Base-by-base conservation (phyloP, 306 rosid species). In the Pyrus betulifolia region DNA sequence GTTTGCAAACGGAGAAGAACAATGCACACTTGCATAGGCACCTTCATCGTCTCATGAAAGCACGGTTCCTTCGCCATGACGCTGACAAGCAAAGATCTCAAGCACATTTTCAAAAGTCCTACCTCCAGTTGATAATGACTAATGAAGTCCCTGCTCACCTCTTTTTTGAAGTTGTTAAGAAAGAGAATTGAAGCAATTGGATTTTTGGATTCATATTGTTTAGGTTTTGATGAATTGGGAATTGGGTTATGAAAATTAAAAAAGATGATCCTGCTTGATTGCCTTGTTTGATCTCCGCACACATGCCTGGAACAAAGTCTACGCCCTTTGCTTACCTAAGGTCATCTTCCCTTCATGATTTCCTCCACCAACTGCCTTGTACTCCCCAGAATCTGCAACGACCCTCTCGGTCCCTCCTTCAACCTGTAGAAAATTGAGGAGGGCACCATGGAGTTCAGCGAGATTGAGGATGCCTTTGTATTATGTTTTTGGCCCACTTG, bases 241-340 rank as follows among this genome's bases (percentile, higher is more conserved):
- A 35, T 6, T 35, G 40, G 40, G 40, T 33, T 35, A 0, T 35
- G 40, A 35, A 35, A 35, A 35, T 35, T 35, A 8, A 35, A 35
- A 35, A 35, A 35, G 40, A 35, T 35, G 40, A 35, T 35, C 6
- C 15, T 86, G 87, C 73, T 88, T 88, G 54, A 74, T 89, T 49
- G 84, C 98, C 0, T 88, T 88, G 3, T 91, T 91, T 70, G 90
- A 93, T 71, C 74, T 93, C 77, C 15, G 66, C 8, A 57, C 60
- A 13, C 79, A 75, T 10, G 79, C 79, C n/a, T 93, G 98, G 98
- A 88, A 96, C 55, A 84, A 85, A 30, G 96, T 93, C 77, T 89
- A 55, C 78, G 81, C 84, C 11, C 90, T 93, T 31, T 78, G 93
- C 79, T 96, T 96, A 2, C 85, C 82, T 23, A 92, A 92, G 57